Evolutionary conservation across 2,329 filamentous ascomycete species (phyloP).

Genomic region (Metarhizium sp.): DNA sequence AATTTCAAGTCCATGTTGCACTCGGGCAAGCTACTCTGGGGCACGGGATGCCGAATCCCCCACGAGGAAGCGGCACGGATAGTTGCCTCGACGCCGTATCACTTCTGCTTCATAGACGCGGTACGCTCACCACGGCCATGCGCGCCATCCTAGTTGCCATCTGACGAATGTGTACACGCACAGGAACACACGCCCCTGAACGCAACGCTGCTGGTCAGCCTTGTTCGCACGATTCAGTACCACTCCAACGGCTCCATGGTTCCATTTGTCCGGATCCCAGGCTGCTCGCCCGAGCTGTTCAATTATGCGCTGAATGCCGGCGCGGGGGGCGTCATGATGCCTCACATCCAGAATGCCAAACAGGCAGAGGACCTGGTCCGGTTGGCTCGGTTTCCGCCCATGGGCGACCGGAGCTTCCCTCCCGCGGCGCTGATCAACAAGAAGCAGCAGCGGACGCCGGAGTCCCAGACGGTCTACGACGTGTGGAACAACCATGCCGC

Average conservation of each 20-base stretch:
- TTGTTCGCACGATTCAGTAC: constrained; percentile 2
- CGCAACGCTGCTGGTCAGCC: background rate
- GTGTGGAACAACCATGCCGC: constrained; percentile 3
- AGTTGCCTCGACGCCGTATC: constrained; percentile 2
- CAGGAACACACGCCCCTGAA: constrained; percentile 4
- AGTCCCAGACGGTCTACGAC: background rate
- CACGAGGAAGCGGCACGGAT: constrained; percentile 5
- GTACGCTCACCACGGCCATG: background rate
- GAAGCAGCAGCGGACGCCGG: constrained; percentile 1
- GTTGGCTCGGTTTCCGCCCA: constrained; percentile 1
- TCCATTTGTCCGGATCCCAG: constrained; percentile 3
- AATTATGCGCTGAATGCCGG: constrained; percentile 4
- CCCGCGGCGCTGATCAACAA: constrained; percentile 1
- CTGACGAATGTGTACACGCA: background rate
- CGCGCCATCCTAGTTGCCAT: no score
- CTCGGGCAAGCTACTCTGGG: constrained; percentile 1
- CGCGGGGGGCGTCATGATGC: constrained; percentile 4
- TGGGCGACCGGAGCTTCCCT: constrained; percentile 3
- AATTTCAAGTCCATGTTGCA: constrained; percentile 2
- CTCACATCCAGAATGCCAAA: constrained; percentile 2
- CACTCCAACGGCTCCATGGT: constrained; percentile 4
- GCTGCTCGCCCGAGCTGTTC: constrained; percentile 1
- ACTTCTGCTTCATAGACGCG: constrained; percentile 6
- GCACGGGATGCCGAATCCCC: constrained; percentile 4
- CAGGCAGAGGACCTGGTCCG: constrained; percentile 4